These are phyloP conservation scores for Chenopodium album DNA, from an alignment of 148 eudicot genomes.

Conservation along the genomic window DNA sequence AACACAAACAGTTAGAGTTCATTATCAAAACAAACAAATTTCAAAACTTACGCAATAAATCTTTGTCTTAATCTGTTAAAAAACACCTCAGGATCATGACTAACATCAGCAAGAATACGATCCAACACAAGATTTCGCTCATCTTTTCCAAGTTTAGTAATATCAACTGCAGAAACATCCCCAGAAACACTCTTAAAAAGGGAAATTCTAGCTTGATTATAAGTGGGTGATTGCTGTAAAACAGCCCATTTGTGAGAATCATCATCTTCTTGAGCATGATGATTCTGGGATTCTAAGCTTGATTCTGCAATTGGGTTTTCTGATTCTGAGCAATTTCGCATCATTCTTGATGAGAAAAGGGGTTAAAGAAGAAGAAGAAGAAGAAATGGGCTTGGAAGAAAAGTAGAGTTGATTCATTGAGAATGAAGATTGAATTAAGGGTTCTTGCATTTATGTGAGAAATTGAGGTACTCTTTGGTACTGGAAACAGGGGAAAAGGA, in stretches of 20 bases:
- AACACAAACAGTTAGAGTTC: background rate
- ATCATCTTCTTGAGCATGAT: conserved; percentile 35
- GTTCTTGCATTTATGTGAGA: conserved; percentile 21
- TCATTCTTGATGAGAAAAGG: conserved; percentile 17
- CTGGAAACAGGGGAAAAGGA: background rate
- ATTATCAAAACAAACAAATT: background rate
- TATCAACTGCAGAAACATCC: conserved; percentile 55
- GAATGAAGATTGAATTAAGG: conserved; percentile 17
- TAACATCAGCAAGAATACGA: conserved; percentile 52
- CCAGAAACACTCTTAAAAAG: conserved; percentile 53
- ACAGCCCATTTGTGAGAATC: conserved; percentile 56
- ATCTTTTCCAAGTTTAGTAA: conserved; percentile 48
- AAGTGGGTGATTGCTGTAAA: conserved; percentile 57
- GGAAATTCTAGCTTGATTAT: conserved; percentile 59
- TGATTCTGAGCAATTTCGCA: conserved; percentile 40
- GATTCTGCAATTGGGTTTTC: conserved; percentile 37
- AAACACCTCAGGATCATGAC: conserved; percentile 56
- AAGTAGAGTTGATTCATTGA: background rate
- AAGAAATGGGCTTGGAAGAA: background rate
- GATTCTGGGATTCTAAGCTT: conserved; percentile 10
- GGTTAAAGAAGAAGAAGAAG: background rate
- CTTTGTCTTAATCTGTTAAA: conserved; percentile 54
- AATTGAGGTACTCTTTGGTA: background rate
- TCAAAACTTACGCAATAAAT: conserved; percentile 62
- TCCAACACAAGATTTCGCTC: conserved; percentile 64